Conservation (phyloP, 805 yeast genomes). For the Barnettozyma pratensis region DNA sequence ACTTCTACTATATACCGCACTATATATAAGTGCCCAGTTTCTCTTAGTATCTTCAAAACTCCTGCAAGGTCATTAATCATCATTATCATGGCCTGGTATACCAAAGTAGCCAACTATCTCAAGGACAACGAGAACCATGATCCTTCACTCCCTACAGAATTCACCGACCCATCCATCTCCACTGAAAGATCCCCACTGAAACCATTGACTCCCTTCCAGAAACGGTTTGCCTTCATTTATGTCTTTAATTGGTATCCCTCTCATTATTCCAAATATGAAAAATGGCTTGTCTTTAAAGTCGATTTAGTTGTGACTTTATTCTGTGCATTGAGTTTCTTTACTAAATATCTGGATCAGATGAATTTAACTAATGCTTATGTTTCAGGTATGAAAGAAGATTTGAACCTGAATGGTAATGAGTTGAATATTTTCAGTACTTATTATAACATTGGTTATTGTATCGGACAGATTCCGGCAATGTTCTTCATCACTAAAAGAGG, state of each 20-base stretch:
- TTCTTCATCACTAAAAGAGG: not conserved
- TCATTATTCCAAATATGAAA: slow-evolving; percentile 5
- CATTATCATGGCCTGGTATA: not conserved
- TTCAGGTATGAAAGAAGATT: slow-evolving; percentile 47
- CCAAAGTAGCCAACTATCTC: not conserved
- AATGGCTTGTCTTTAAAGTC: slow-evolving; percentile 6
- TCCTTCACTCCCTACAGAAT: not conserved
- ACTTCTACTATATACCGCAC: too few relatives aligned
- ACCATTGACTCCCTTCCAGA: not conserved
- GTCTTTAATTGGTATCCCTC: not conserved
- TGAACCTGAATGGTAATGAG: slow-evolving; percentile 55
- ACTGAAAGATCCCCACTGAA: not conserved
- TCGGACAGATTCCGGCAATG: slow-evolving; percentile 1
- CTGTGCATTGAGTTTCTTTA: not conserved
- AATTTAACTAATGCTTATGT: not conserved
- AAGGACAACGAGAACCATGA: not conserved
- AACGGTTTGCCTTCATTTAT: not conserved
- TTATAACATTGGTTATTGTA: slow-evolving; percentile 29
- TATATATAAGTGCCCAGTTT: too few relatives aligned
- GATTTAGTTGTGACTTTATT: slow-evolving; percentile 12
- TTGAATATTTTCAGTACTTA: slow-evolving; percentile 51
- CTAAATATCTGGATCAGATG: slow-evolving; percentile 15
- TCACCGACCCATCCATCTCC: not conserved
- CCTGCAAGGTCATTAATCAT: too few relatives aligned
- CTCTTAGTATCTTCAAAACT: too few relatives aligned